A percentile compares a stretch with the other conserved stretches of the same genome.
Conservation (phyloP, 208 protist species). For the Leishmania arabica region DNA sequence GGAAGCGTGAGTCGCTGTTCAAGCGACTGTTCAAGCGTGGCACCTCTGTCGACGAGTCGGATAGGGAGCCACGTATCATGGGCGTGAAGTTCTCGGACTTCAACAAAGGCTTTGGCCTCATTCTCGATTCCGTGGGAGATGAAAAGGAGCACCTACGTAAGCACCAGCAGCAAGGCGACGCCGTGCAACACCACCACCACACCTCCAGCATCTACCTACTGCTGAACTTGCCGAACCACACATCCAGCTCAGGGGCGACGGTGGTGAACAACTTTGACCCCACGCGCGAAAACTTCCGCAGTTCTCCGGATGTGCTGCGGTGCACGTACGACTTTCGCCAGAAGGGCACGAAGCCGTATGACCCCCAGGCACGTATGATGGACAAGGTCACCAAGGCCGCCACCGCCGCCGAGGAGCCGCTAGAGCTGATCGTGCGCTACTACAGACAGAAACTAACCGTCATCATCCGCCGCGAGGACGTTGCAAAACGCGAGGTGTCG, state of each 20-base stretch:
- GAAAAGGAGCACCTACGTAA: slow-evolving; percentile 33
- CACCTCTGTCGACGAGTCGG: slow-evolving; percentile 58
- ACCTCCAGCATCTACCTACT: slow-evolving; percentile 59
- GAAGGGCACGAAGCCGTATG: slow-evolving; percentile 37
- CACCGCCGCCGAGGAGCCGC: slow-evolving; percentile 58
- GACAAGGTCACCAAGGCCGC: slow-evolving; percentile 28
- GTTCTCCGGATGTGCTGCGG: slow-evolving; percentile 42
- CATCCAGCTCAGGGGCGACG: slow-evolving; percentile 19
- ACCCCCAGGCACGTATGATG: slow-evolving; percentile 19
- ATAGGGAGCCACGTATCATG: slow-evolving; percentile 65
- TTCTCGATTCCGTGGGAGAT: slow-evolving; percentile 75
- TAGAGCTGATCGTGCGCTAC: slow-evolving; percentile 80
- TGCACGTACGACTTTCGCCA: slow-evolving; percentile 81
- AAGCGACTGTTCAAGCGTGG: slow-evolving; percentile 68
- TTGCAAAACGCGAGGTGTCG: slow-evolving; percentile 26
- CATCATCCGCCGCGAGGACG: slow-evolving; percentile 53
- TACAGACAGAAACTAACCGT: slow-evolving; percentile 68
- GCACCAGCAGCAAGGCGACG: slow-evolving; percentile 31
- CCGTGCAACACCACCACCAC: slow-evolving; percentile 46
- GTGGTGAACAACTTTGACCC: slow-evolving; percentile 74
- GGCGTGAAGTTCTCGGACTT: slow-evolving; percentile 83
- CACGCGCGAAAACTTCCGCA: slow-evolving; percentile 43
- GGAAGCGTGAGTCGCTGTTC: slow-evolving; percentile 67
- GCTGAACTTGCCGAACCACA: slow-evolving; percentile 69
- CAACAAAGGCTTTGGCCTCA: slow-evolving; percentile 61